Conservation (phyloP, 139 green algal genomes). For the Pleodorina starrii region DNA sequence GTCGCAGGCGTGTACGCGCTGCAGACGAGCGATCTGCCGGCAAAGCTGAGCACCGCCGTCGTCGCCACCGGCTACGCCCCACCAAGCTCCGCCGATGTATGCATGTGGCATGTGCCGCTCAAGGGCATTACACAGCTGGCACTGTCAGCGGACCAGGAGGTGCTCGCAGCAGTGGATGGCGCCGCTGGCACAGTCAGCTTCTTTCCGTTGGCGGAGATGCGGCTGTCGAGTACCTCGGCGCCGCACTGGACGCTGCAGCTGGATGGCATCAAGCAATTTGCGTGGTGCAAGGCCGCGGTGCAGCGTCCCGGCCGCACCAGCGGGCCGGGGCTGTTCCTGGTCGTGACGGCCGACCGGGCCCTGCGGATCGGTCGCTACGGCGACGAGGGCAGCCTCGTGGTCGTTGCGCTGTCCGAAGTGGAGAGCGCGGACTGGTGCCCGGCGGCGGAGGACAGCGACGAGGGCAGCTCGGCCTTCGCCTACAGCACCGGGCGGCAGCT, state of each 20-base stretch:
- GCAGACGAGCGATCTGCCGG: background rate
- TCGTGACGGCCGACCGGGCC: background rate
- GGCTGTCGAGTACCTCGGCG: background rate
- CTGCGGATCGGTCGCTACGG: slow-evolving; percentile 30
- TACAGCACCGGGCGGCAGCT: slow-evolving; percentile 20
- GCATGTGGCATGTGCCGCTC: background rate
- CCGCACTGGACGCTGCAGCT: slow-evolving; percentile 26
- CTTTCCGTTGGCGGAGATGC: slow-evolving; percentile 20
- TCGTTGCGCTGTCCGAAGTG: background rate
- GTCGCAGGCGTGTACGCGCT: slow-evolving; percentile 32
- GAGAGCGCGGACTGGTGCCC: slow-evolving; percentile 39
- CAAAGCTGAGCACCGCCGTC: background rate
- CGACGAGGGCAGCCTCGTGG: background rate
- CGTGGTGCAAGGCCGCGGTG: slow-evolving; percentile 17
- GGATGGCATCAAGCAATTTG: slow-evolving; percentile 27
- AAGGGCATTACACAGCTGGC: slow-evolving; percentile 24
- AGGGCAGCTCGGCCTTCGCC: slow-evolving; percentile 16
- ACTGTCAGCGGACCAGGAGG: slow-evolving; percentile 43
- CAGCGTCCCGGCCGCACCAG: background rate
- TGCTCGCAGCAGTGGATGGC: slow-evolving; percentile 37
- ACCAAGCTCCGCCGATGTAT: background rate
- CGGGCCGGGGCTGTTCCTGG: background rate
- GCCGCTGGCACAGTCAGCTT: background rate
- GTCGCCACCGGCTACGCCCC: background rate
- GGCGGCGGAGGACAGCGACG: background rate